A percentile compares a stretch with the other conserved stretches of the same genome.
Evolutionary conservation across 1,139 yeast species (phyloP).

Genomic region (Kodamaea derodonti): DNA sequence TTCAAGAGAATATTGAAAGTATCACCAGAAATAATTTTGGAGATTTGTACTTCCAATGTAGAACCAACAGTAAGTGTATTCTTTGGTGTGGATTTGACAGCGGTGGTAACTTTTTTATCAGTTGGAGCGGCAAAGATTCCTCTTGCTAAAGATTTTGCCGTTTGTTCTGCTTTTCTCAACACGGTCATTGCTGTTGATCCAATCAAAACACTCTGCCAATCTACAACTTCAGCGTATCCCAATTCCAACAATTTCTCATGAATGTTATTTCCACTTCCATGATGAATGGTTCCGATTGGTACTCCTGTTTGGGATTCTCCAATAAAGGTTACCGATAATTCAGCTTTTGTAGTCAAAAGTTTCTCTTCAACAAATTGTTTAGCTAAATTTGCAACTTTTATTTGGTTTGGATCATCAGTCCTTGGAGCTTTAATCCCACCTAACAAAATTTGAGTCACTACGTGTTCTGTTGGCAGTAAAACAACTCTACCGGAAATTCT

Average conservation of each 20-base stretch:
- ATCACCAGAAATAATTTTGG: slow-evolving; percentile 66
- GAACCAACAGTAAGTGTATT: slow-evolving; percentile 40
- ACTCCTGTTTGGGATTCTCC: slow-evolving; percentile 63
- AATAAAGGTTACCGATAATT: slow-evolving; percentile 49
- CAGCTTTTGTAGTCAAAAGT: slow-evolving; percentile 56
- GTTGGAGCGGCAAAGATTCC: slow-evolving; percentile 54
- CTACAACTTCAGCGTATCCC: slow-evolving; percentile 74
- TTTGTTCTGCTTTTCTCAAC: slow-evolving; percentile 62
- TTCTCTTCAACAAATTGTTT: slow-evolving; percentile 65
- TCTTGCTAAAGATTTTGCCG: slow-evolving; percentile 58
- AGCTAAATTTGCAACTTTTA: slow-evolving; percentile 58
- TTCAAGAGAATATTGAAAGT: slow-evolving; percentile 52
- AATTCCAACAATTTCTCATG: slow-evolving; percentile 61
- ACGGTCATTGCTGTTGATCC: slow-evolving; percentile 63
- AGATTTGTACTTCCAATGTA: slow-evolving; percentile 50
- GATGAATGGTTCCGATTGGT: slow-evolving; percentile 60
- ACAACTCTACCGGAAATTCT: slow-evolving; percentile 59
- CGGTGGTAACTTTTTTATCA: slow-evolving; percentile 17
- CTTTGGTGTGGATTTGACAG: slow-evolving; percentile 13
- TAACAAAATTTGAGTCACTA: slow-evolving; percentile 55
- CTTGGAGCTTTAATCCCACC: slow-evolving; percentile 78
- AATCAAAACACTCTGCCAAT: slow-evolving; percentile 75
- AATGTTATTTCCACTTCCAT: slow-evolving; percentile 68
- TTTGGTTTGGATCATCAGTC: slow-evolving; percentile 43
- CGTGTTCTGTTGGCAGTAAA: slow-evolving; percentile 38